Evolutionary conservation across 1,284 basidiomycete species (phyloP), one percentile per base, ranked within the genome.

Genomic region (Ustilago hordei): DNA sequence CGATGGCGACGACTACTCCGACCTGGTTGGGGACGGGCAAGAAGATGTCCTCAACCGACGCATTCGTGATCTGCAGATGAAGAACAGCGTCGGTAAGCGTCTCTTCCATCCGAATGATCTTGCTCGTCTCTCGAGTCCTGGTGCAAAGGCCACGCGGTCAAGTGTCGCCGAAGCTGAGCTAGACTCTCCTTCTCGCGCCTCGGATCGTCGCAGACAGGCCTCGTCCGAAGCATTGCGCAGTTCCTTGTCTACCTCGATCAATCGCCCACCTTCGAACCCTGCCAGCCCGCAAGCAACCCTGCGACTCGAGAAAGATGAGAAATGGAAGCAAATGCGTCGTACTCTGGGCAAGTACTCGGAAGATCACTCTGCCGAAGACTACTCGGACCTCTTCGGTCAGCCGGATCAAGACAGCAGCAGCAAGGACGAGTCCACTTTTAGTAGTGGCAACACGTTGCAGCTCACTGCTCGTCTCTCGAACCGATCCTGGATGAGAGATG

Each of bases 1-100:
- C 15, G 72, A 97, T 3, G 66, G 55, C 41, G 76, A 78, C n/a
- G 75, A 98, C 86, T 84, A 81, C 56, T 84, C 82, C 4, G 82
- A 84, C 31, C 66, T 84, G 23, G 74, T 79, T 2, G 61, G 70
- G 8, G 79, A 79, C 23, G 81, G 66, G 7, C 77, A 82, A 39
- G 81, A 82, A 15, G 57, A 63, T 23, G 64, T 70, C 3, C 66
- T 84, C 38, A 70, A 66, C 47, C 50, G 64, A 39, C 75, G 80
- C 19, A 77, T 84, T 50, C 75, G 71, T 23, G 78, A 79, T 15
- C 58, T 81, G 3, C 70, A 75, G 55, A 71, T 74, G 66, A 64
- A 59, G 56, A 75, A 67, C 69, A 81, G 78, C 60, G 62, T 80
- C 15, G 80, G 77, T 19, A 77, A 75, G 62, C 64, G 76, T 17